Base-by-base conservation (phyloP, 345 rosid genomes). In the Sonneratia caseolaris region DNA sequence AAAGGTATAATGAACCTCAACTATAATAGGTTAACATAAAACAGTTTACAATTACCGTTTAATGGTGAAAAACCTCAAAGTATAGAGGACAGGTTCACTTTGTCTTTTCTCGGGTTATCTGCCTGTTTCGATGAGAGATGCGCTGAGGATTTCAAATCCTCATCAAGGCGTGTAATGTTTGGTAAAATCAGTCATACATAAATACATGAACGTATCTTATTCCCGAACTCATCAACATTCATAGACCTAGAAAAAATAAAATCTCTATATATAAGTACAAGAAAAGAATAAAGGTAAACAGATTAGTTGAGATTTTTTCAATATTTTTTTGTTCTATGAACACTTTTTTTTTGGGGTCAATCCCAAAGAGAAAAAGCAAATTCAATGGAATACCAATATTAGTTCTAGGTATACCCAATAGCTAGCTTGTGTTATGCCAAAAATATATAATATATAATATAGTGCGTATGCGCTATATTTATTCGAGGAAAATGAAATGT, bases 1-100 rank as follows among this genome's bases (percentile, higher is more conserved):
- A 67, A 92, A 92, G 93, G 97, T 89, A 43, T 6, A 65, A 24
- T 27, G 38, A 57, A 61, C 18, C 43, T 56, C 37, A 48, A n/a
- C 37, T 38, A 57, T 4, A 4, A 37, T 6, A 42, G 14, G 21
- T 6, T 65, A 7, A 35, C 40, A 32, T 22, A 49, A 49, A 21
- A 18, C 22, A n/a, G 7, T 53, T 19, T 3, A 18, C 18, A 7
- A 53, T 18, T 53, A 53, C 9, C 14, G 53, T 53, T 53, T 5
- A 53, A 3, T 53, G 22, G 5, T 5, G 57, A 53, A 21, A 18
- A 21, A 53, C 59, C 59, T 53, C 18, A 18, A 12, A 21, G 22
- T 18, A 5, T 53, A 53, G n/a, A 53, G 59, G 53, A 53, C 7
- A 53, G 59, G 53, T 10, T 48, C 53, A 48, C 18, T 48, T 48